Percentiles rank a stretch among this genome's conserved stretches.
phyloP scores from a whole-genome alignment of 208 protist genomes.

The Crithidia mellificae region DNA sequence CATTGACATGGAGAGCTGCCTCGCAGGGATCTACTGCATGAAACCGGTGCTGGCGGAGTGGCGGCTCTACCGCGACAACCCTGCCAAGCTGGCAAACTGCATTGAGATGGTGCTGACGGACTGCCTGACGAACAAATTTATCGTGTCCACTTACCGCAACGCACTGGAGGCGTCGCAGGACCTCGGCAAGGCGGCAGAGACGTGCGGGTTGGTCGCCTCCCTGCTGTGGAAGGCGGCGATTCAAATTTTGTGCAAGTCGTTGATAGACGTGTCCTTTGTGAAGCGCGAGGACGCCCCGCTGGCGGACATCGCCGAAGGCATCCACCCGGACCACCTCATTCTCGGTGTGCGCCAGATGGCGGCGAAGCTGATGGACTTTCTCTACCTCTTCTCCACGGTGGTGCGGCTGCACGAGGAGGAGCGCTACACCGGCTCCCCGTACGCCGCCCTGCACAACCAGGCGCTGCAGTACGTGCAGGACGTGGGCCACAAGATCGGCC shows the following conservation, averaged over 20 bases:
- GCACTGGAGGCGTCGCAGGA: slow-evolving; percentile 55
- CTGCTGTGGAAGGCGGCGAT: slow-evolving; percentile 72
- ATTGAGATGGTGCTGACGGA: slow-evolving; percentile 55
- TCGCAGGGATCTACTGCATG: slow-evolving; percentile 65
- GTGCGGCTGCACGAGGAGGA: slow-evolving; percentile 63
- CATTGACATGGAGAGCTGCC: slow-evolving; percentile 56
- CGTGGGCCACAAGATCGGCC: slow-evolving; percentile 61
- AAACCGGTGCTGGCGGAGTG: slow-evolving; percentile 68
- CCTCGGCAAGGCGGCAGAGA: slow-evolving; percentile 34
- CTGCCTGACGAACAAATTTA: slow-evolving; percentile 77
- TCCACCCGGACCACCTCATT: slow-evolving; percentile 76
- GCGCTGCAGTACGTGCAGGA: slow-evolving; percentile 42
- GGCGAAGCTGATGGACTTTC: slow-evolving; percentile 76
- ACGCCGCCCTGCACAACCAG: slow-evolving; percentile 48
- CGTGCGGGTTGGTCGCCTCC: slow-evolving; percentile 50
- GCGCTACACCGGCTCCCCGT: slow-evolving; percentile 28
- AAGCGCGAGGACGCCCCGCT: slow-evolving; percentile 66
- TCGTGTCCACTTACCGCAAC: slow-evolving; percentile 69
- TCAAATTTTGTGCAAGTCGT: slow-evolving; percentile 68
- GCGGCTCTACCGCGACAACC: slow-evolving; percentile 59
- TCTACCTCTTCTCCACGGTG: slow-evolving; percentile 69
- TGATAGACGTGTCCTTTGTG: slow-evolving; percentile 74
- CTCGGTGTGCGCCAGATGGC: slow-evolving; percentile 74
- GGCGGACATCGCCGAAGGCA: slow-evolving; percentile 66
- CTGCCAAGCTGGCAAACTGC: slow-evolving; percentile 38